phyloP scores from a whole-genome alignment of 2,329 filamentous ascomycete species.

The Xylariaceae sp. region DNA sequence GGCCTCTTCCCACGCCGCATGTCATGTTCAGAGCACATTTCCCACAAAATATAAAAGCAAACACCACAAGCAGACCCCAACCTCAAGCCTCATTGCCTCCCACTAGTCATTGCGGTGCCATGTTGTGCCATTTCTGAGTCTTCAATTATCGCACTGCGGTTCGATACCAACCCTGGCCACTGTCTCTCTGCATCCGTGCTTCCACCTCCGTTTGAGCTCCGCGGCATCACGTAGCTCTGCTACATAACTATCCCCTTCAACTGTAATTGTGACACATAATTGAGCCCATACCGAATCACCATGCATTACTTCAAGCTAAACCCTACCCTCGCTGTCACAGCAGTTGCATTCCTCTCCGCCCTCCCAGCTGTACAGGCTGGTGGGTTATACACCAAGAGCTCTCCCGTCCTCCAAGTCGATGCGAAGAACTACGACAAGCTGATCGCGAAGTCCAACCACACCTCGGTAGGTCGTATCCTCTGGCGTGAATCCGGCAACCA shows the following conservation, averaged over 20 bases:
- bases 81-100: conserved; percentile 6
- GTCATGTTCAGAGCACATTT: background rate
- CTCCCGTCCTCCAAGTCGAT: conserved; percentile 79
- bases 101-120: background rate
- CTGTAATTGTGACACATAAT: conserved; percentile 4
- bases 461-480: conserved; percentile 57
- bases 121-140: background rate
- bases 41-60: background rate
- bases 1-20: conserved; percentile 35
- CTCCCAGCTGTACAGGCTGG: conserved; percentile 62
- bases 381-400: conserved; percentile 77
- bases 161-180: conserved; percentile 12
- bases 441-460: conserved; percentile 86
- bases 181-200: background rate
- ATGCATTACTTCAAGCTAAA: conserved; percentile 50
- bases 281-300: conserved; percentile 5
- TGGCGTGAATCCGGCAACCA: background rate
- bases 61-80: conserved; percentile 6
- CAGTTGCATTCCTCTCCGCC: conserved; percentile 61
- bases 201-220: background rate
- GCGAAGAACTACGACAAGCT: conserved; percentile 74
- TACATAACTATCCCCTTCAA: conserved; percentile 4
- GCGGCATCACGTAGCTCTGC: background rate
- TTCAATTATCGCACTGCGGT: conserved; percentile 12
- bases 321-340: conserved; percentile 50